Conservation (phyloP, 2,329 filamentous ascomycete genomes). For the Apiospora pterosperma region DNA sequence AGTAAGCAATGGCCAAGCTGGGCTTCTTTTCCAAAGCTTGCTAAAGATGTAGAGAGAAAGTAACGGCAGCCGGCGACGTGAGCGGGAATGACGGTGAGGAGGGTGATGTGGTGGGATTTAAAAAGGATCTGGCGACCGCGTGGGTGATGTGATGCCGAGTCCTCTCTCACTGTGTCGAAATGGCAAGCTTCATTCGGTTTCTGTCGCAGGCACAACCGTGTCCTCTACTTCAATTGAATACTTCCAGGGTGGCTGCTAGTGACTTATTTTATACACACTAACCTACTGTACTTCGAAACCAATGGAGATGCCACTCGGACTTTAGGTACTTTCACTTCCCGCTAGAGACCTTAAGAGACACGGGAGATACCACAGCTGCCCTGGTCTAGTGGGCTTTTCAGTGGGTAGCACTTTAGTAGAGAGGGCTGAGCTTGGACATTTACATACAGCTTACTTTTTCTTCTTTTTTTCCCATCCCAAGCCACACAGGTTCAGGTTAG, state of each 20-base stretch:
- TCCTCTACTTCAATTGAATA: neutral
- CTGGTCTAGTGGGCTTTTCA: neutral
- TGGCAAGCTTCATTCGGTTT: neutral
- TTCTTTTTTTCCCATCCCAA: neutral
- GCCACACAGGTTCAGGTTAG: neutral
- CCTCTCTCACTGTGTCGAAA: neutral
- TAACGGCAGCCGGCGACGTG: conserved; percentile 1
- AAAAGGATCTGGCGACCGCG: neutral
- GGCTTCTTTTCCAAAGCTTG: neutral
- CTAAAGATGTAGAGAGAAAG: neutral
- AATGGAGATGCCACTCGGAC: neutral
- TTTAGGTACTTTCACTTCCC: neutral
- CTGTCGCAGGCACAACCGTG: neutral
- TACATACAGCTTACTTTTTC: no score
- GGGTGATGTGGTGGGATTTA: neutral
- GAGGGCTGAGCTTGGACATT: neutral
- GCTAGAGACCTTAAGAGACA: neutral
- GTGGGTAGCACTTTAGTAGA: neutral
- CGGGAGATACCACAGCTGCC: neutral
- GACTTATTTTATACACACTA: neutral
- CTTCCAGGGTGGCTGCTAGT: neutral
- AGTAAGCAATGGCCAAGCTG: neutral
- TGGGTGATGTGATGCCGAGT: conserved; percentile 1
- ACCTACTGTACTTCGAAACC: neutral
- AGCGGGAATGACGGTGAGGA: neutral